Conservation (phyloP, 305 asterid genomes). For the Fraxinus platypoda region DNA sequence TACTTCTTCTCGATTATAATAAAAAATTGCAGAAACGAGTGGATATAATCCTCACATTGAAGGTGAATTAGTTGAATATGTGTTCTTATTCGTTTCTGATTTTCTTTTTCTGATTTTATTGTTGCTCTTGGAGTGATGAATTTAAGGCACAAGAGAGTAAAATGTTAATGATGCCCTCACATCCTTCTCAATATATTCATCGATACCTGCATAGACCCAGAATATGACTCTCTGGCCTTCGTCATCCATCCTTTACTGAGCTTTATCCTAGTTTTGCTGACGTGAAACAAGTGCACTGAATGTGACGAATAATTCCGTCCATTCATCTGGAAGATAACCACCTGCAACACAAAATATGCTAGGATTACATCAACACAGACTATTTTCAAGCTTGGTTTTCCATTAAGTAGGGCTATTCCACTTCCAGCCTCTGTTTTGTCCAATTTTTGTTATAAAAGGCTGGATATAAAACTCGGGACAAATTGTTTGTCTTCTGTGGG, state of each 20-base stretch:
- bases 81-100: neutral
- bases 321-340: slow-evolving; percentile 87
- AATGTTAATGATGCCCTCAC: neutral
- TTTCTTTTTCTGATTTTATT: neutral
- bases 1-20: too few relatives aligned
- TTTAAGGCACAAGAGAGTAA: neutral
- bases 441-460: too few relatives aligned
- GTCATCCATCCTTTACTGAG: slow-evolving; percentile 97
- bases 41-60: neutral
- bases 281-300: slow-evolving; percentile 67
- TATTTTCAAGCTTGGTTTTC: neutral
- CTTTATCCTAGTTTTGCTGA: slow-evolving; percentile 84
- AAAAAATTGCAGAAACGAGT: neutral
- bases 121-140: neutral
- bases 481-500: neutral
- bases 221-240: slow-evolving; percentile 86
- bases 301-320: slow-evolving; percentile 82
- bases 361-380: neutral
- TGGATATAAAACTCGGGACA: neutral
- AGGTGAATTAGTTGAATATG: neutral
- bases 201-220: slow-evolving; percentile 80
- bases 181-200: neutral
- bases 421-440: neutral
- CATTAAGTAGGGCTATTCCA: neutral
- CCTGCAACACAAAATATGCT: slow-evolving; percentile 43